Conservation (phyloP, 768 basidiomycete species). For the Pleurotus salmoneostramineus region DNA sequence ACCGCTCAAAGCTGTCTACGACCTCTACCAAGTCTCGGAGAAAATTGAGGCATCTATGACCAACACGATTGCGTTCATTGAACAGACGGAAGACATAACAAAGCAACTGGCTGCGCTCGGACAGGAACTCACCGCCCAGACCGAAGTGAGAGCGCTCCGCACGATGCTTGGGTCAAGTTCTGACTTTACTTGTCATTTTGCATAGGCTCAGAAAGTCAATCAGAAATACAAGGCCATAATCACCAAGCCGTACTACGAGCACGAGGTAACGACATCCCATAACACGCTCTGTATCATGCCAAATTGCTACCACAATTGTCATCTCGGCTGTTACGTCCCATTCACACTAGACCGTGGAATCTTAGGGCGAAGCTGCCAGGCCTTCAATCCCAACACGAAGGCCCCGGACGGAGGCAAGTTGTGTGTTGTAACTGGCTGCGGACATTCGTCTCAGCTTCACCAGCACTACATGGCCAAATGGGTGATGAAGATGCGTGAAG, state of each 20-base stretch:
- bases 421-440: neutral
- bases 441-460: neutral
- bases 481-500: neutral
- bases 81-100: conserved; percentile 5
- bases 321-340: neutral
- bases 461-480: conserved; percentile 3
- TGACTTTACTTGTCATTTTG: too few species aligned
- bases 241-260: neutral
- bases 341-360: neutral
- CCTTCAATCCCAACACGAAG: neutral
- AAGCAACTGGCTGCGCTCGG: conserved; percentile 2
- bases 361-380: neutral
- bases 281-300: neutral
- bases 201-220: neutral
- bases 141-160: neutral
- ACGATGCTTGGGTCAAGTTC: neutral
- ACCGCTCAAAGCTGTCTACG: conserved; percentile 11
- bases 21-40: conserved; percentile 5
- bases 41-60: conserved; percentile 10
- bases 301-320: neutral
- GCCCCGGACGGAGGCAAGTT: neutral
- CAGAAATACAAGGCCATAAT: neutral
- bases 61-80: conserved; percentile 6
- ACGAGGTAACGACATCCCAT: neutral
- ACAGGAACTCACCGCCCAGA: neutral